Percentiles rank a stretch among this genome's conserved stretches.
Evolutionary conservation across 192 early-diverging fungal species (phyloP).

Genomic region (Umbelopsis sp.): DNA sequence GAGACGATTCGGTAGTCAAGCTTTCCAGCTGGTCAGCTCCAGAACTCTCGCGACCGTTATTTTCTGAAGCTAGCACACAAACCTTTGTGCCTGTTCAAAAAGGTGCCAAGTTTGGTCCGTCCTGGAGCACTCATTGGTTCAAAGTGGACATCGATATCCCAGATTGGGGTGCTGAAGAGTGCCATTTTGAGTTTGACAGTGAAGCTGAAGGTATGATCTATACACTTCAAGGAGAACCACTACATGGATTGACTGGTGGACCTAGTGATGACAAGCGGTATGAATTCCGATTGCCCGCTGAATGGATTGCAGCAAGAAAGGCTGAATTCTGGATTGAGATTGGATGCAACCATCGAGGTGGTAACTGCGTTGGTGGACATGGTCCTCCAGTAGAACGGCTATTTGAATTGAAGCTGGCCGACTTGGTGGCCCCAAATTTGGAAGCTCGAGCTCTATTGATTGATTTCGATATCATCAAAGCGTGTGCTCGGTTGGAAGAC

Average conservation of each 20-base stretch:
- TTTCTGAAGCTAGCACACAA: slow-evolving; percentile 4
- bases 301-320: slow-evolving; percentile 45
- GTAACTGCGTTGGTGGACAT: slow-evolving; percentile 51
- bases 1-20: slow-evolving; percentile 7
- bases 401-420: slow-evolving; percentile 58
- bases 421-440: slow-evolving; percentile 67
- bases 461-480: slow-evolving; percentile 6
- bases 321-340: slow-evolving; percentile 81
- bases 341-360: slow-evolving; percentile 90
- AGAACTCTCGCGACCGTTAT: slow-evolving; percentile 1
- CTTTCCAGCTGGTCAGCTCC: slow-evolving; percentile 9
- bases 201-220: slow-evolving; percentile 79
- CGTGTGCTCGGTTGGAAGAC: slow-evolving; percentile 5
- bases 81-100: slow-evolving; percentile 10
- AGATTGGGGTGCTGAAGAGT: slow-evolving; percentile 72
- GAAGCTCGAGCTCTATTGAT: slow-evolving; percentile 60
- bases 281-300: slow-evolving; percentile 43
- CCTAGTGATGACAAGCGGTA: slow-evolving; percentile 45
- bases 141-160: slow-evolving; percentile 69
- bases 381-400: slow-evolving; percentile 56
- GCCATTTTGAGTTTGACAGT: slow-evolving; percentile 8
- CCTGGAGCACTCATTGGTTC: slow-evolving; percentile 62
- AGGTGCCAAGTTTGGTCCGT: slow-evolving; percentile 9
- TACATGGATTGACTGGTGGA: slow-evolving; percentile 88
- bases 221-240: slow-evolving; percentile 70